Evolutionary conservation across 2,329 filamentous ascomycete genomes (phyloP), one percentile per base, ranked within the genome.

Genomic region (Aspergillus viridinutans): DNA sequence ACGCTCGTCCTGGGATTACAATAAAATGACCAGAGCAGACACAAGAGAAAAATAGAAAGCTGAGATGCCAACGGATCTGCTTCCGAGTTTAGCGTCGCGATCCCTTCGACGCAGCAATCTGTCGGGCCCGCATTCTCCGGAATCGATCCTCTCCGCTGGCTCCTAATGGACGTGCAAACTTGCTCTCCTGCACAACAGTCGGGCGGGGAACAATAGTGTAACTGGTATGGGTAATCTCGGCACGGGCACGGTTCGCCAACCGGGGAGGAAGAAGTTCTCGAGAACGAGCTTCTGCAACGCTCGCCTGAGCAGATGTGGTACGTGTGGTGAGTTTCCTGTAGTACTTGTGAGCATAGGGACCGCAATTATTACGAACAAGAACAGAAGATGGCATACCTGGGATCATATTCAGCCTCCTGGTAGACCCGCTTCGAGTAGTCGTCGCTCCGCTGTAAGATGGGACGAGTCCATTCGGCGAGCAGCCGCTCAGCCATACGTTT

Each of bases 401-500:
- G 84, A 69, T 87, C 85, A 67, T 84, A 88, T 32, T 80, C 79
- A 26, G 79, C 82, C 59, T 82, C 79, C 53, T 80, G 76, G 64
- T 85, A 81, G 51, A 83, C 80, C 59, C 90, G 86, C 80, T 96
- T 94, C 77, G 91, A 92, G 79, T 95, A 97, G 74, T 97, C 92
- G 67, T 96, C 92, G 59, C 90, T 96, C 64, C 92, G 87, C 78
- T 95, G 93, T 54, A 99, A 81, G 61, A 99, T 96, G 3, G 93
- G 92, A 43, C 94, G 83, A 62, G 92, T 96, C 94, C 94, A 99
- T 71, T 97, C 93, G 56, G 90, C 90, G 56, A 97, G 81, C n/a
- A 97, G 81, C 50, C 90, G 86, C 78, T 97, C 92, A 0, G 94
- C 94, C 77, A 92, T 90, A 64, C 93, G 87, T 80, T 97, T 97